Conservation (phyloP, 164 flowering plant species). For the Pachysandra terminalis region DNA sequence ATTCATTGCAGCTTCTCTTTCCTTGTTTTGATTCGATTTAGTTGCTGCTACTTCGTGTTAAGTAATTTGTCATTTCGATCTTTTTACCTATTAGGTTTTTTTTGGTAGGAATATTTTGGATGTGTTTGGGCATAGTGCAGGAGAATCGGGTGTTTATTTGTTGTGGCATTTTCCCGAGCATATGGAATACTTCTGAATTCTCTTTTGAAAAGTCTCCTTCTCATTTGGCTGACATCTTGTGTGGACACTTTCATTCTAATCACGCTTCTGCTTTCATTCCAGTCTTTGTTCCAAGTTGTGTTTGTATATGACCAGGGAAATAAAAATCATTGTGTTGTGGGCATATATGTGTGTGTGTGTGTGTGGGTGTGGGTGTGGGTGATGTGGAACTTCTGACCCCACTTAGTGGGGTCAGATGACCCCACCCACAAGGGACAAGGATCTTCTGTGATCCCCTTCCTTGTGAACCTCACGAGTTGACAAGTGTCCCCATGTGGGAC, state of each 20-base stretch:
- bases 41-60: background rate
- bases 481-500: no score
- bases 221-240: background rate
- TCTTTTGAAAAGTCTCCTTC: background rate
- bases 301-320: background rate
- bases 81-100: no score
- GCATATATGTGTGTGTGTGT: no score
- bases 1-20: background rate
- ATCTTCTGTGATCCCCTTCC: no score
- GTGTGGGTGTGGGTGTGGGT: no score
- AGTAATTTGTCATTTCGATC: background rate
- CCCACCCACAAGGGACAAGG: no score
- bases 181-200: background rate
- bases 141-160: background rate
- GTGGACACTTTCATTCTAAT: background rate
- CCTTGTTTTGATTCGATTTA: background rate
- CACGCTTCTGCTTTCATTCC: background rate
- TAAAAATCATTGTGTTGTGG: no score
- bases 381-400: no score
- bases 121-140: background rate
- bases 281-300: background rate
- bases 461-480: no score
- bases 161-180: background rate
- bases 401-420: no score
- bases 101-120: background rate